Evolutionary conservation across 192 early-diverging fungal genomes (phyloP), one percentile per base, ranked within the genome.

Genomic region (Diversispora epigaea): DNA sequence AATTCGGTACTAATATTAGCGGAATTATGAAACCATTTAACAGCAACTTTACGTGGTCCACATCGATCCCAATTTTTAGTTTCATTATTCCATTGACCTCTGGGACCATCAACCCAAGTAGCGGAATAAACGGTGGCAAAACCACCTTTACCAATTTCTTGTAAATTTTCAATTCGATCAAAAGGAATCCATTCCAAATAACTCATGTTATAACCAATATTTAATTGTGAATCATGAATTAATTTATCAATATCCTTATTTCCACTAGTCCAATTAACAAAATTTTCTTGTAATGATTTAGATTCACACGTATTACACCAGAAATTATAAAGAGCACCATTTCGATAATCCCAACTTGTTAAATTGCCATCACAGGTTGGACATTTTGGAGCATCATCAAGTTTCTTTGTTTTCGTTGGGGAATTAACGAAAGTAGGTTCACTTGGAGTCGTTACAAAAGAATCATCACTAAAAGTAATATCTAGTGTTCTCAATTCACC

Each of bases 191-290:
- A 68, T 12, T 47, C 44, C 12, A 68, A 47, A 68, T 46, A 43
- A 14, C 17, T 40, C 17, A 19, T 40, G 14, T 49, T 19, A 5
- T 43, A 22, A 8, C 45, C 11, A 45, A 40, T 40, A 17, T 49
- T 49, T 3, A 47, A 22, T 46, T 68, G 66, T 0, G 66, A 39
- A 15, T 46, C 11, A 21, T 68, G 41, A 1, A 68, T 46, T 15
- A 68, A 49, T 21, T 6, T 43, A 49, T 68, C 46, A 19, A 68
- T 47, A 19, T 68, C 44, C 0, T n/a, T 7, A 44, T 46, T 68
- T 43, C 66, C 66, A 49, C 66, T 68, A 68, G 41, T 46, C 66
- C 66, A 68, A 47, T 43, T 46, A n/a, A 43, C 41, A 22, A 68
- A 68, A 46, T 46, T 21, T 22, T 45, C 15, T 3, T 68, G n/a